phyloP scores from a whole-genome alignment of 2,329 filamentous ascomycete genomes.

The Aspergillus novofumigatus region DNA sequence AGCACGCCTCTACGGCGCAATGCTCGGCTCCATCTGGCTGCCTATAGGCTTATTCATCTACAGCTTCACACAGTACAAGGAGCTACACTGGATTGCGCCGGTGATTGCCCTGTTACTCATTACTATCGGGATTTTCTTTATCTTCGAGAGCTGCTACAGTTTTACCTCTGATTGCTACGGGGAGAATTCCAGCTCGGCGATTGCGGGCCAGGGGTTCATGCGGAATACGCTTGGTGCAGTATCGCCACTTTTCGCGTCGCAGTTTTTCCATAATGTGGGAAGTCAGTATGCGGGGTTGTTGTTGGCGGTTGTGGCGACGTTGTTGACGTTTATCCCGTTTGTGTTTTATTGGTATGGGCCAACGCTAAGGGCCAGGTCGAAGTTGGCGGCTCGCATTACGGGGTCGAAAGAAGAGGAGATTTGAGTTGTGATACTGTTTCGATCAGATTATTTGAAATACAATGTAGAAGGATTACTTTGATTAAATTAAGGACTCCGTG shows the following conservation, averaged over 20 bases:
- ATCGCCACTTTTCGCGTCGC: constrained; percentile 49
- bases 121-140: constrained; percentile 52
- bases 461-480: no score
- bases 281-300: constrained; percentile 51
- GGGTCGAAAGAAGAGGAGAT: neutral
- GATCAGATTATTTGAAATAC: no score
- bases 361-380: constrained; percentile 26
- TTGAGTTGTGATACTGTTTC: neutral
- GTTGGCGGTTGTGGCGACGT: constrained; percentile 44
- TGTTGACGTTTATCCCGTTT: constrained; percentile 28
- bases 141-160: constrained; percentile 39
- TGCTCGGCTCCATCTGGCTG: constrained; percentile 46
- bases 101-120: constrained; percentile 49
- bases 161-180: constrained; percentile 54
- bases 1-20: constrained; percentile 47
- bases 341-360: constrained; percentile 28
- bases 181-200: constrained; percentile 35
- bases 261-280: constrained; percentile 52
- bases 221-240: constrained; percentile 52
- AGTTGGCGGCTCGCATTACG: constrained; percentile 18
- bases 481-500: no score
- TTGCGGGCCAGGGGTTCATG: constrained; percentile 51
- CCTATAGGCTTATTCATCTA: constrained; percentile 52
- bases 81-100: constrained; percentile 48
- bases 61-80: constrained; percentile 51